These are phyloP conservation scores for Meyerozyma smithsonii DNA, from an alignment of 1,139 yeast species.

Conservation along the genomic window DNA sequence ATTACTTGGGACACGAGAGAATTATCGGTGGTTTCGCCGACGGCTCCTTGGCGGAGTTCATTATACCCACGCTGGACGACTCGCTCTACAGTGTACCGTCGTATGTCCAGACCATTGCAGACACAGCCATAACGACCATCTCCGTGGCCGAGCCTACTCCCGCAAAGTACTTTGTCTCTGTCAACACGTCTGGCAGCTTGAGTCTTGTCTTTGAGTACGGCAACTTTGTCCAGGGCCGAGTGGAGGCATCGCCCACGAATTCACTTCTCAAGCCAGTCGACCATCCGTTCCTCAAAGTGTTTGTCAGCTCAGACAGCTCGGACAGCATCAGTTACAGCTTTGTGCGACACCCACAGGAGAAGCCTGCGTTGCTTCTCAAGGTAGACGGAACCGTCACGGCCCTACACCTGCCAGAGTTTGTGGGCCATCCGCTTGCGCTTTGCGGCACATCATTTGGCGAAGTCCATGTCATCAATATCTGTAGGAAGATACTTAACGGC, in stretches of 20 bases:
- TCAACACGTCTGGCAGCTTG: conserved; percentile 48
- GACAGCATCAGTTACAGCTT: conserved; percentile 29
- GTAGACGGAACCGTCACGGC: conserved; percentile 28
- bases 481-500: conserved; percentile 33
- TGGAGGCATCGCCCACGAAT: conserved; percentile 18
- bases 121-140: conserved; percentile 46
- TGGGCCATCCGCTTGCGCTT: conserved; percentile 58
- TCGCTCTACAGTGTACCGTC: conserved; percentile 35
- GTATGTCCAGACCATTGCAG: conserved; percentile 42
- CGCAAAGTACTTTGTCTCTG: conserved; percentile 31
- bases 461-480: conserved; percentile 29
- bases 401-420: conserved; percentile 25
- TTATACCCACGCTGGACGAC: conserved; percentile 25
- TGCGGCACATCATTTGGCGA: conserved; percentile 65
- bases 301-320: conserved; percentile 21
- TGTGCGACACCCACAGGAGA: conserved; percentile 34
- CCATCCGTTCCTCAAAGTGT: conserved; percentile 23
- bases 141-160: conserved; percentile 28
- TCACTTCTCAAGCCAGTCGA: conserved; percentile 22
- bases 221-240: conserved; percentile 34
- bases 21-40: conserved; percentile 60
- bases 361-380: conserved; percentile 24
- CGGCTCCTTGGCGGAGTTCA: conserved; percentile 66
- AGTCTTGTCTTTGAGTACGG: conserved; percentile 35
- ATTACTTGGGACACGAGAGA: conserved; percentile 46